Base-by-base conservation (phyloP, 2,329 filamentous ascomycete genomes). In the Trichoderma sp. region DNA sequence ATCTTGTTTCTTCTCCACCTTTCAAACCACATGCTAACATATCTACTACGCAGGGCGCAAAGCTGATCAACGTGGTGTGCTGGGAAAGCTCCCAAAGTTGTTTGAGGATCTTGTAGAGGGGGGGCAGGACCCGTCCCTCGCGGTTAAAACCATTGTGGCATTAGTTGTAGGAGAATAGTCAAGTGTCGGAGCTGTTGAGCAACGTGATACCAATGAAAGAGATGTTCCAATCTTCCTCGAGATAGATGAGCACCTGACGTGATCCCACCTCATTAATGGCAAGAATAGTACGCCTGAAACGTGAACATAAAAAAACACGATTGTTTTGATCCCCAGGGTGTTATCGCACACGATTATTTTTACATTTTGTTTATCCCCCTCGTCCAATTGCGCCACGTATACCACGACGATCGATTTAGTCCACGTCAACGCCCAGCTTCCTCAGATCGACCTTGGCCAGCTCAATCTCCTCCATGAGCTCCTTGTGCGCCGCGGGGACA, bases 401-500 rank as follows among this genome's bases (percentile, higher is more conserved):
- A 43, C 34, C 26, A 23, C 15, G 13, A 23, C 26, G 8, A 4
- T 3, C 23, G 23, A 17, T 76, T 84, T 85, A 91, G 85, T 97
- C 92, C 73, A 95, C 91, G 75, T 92, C 90, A 53, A 97, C 93
- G 9, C 93, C 93, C 80, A 92, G 88, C 72, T 85, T 85, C 79
- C 88, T 88, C 80, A 97, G 83, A 77, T 97, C 93, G 73, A 84
- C 84, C 84, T 92, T 91, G 74, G 93, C 93, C 81, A 90, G 76
- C 74, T 93, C 88, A 79, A 97, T 96, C 84, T 98, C 93, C 77
- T 84, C 86, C 87, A 96, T 94, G 77, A 99, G 85, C 84, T 98
- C 95, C 80, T 91, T 89, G 83, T 98, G 92, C 67, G 96, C 96
- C 73, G 93, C 88, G 69, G 95, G 95, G 63, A 97, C 94, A 82